Base-by-base conservation (phyloP, 164 flowering plant species). In the Annona cherimola region DNA sequence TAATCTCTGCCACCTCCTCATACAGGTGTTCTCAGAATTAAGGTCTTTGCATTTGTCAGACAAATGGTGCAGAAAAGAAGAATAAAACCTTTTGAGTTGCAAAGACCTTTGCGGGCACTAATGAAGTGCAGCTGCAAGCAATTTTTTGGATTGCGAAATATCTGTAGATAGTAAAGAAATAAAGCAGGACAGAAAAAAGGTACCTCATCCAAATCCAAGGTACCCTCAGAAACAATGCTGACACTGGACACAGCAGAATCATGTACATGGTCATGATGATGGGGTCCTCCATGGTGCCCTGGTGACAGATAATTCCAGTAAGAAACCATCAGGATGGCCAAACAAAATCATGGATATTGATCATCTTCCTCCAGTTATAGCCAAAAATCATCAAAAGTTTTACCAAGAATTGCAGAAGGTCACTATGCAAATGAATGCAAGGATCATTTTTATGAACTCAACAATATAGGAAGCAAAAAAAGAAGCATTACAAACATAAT, bases 141-240 rank as follows among this genome's bases (percentile, higher is more conserved):
- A 50, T 16, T 50, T 16, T 9, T 50, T 50, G 57, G 57, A 26
- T 26, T 26, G 35, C 35, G 35, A 26, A 26, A 26, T 26, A 26
- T 26, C 35, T 16, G 14, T 50, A 50, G 18, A 12, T 50, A 50
- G 57, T 9, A 50, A 50, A 7, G 57, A 50, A 50, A 50, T 50
- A 12, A 11, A 9, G 0, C 9, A 9, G 57, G 14, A 9, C 14
- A 50, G 11, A 50, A 50, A 50, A 12, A 4, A 50, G 57, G 26
- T 90, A 95, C 99, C 94, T 95, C 98, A 73, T 91, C 97, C 74
- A 95, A 87, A 75, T 95, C 99, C 73, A 95, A 85, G 64, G 84
- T 84, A 69, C 96, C 97, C 71, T 95, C 98, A 41, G 85, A 83
- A 76, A 93, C 97, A 75, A 95, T 93, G 72, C 90, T 90, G 68